Evolutionary conservation across 2,329 filamentous ascomycete species (phyloP).

Genomic region (Hypomyces rosellus): DNA sequence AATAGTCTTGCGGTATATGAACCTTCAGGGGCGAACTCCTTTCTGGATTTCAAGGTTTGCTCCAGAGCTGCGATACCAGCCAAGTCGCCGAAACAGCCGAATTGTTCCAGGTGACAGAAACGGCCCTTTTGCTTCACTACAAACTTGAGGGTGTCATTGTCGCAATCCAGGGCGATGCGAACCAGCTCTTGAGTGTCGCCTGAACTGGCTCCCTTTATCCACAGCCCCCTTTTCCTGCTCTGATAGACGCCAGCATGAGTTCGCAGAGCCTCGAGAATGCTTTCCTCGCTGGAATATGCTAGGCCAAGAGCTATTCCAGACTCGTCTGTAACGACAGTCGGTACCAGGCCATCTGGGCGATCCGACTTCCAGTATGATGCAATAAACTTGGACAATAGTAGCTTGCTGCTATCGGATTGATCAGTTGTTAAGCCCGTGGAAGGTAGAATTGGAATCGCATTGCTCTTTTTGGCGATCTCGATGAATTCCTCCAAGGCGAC

Average conservation of each 20-base stretch:
- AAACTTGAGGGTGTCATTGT: slow-evolving; percentile 87
- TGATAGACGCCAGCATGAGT: slow-evolving; percentile 84
- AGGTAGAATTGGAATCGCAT: slow-evolving; percentile 67
- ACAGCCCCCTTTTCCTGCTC: slow-evolving; percentile 88
- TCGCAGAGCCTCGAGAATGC: slow-evolving; percentile 76
- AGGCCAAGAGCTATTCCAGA: slow-evolving; percentile 76
- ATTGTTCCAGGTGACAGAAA: slow-evolving; percentile 91
- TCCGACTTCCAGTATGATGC: slow-evolving; percentile 74
- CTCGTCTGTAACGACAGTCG: slow-evolving; percentile 89
- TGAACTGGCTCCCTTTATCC: slow-evolving; percentile 94
- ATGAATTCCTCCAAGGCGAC: slow-evolving; percentile 41
- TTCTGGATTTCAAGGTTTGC: slow-evolving; percentile 77
- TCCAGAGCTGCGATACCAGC: slow-evolving; percentile 77
- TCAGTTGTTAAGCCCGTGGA: slow-evolving; percentile 64
- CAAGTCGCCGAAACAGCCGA: slow-evolving; percentile 86
- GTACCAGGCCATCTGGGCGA: slow-evolving; percentile 73
- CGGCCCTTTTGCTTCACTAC: slow-evolving; percentile 82
- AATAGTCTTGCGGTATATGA: slow-evolving; percentile 94
- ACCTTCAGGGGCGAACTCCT: slow-evolving; percentile 73
- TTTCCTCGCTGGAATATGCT: slow-evolving; percentile 91
- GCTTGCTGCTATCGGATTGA: slow-evolving; percentile 49
- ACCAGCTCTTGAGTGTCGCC: slow-evolving; percentile 90
- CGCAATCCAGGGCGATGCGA: slow-evolving; percentile 81
- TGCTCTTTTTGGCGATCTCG: slow-evolving; percentile 41
- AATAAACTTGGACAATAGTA: slow-evolving; percentile 62